Base-by-base conservation (phyloP, 176 grass and related monocot genomes). In the Triticum urartu region DNA sequence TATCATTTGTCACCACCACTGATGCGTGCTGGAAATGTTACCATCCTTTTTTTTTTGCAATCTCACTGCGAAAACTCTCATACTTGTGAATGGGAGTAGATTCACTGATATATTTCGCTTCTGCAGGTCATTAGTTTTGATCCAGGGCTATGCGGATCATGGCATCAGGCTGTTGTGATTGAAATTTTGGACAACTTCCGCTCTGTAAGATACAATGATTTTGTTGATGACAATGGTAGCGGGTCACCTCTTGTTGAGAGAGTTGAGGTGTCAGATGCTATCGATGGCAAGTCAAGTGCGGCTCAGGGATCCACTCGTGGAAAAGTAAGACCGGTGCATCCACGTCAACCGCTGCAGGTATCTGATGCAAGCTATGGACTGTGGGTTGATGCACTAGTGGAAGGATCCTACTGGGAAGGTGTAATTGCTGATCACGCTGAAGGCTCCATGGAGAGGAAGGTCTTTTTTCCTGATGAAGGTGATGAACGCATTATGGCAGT, bases 351-450 rank as follows among this genome's bases (percentile, higher is more conserved):
- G 21, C 14, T 94, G 26, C 43, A 77, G 56, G 63, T 70, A 74
- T 81, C 42, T 14, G 75, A 93, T 87, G 82, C 88, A 72, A 65
- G 9, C 12, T 94, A 89, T 76, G 95, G 85, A 75, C 85, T 89
- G 17, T 94, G 95, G 77, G 89, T 97, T 14, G 89, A 97, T 88
- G 90, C 83, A 21, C 63, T 83, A 3, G 20, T 86, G 34, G 72
- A 93, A 80, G 86, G 89, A 75, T 91, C 90, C 77, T 92, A 91
- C 54, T 97, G 86, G 90, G 95, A 97, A 91, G 95, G 95, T 81
- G 88, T 94, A 21, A 81, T 92, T 7, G 52, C 83, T 80, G 95
- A 97, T 88, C 90, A 83, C 33, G 78, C 75, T 76, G 86, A 92
- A 79, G 86, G 70, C 2, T 88, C 86, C 24, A 65, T 43, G 87